phyloP scores from a whole-genome alignment of 208 protist species.

The Acanthamoeba lenticulata region DNA sequence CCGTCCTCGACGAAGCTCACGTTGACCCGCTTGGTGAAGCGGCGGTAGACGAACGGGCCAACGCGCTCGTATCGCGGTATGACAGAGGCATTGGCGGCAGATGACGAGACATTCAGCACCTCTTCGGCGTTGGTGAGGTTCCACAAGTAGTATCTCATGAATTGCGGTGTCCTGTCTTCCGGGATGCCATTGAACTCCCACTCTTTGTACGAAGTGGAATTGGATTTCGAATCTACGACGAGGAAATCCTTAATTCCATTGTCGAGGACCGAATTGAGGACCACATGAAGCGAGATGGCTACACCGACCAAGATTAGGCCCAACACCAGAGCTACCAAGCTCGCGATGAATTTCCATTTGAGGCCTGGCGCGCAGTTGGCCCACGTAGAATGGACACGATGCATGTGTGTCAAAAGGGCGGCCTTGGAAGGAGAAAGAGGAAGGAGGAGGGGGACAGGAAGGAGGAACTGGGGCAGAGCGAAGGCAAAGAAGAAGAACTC shows the following conservation, averaged over 20 bases:
- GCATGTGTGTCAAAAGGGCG: not conserved
- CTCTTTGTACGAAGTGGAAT: not conserved
- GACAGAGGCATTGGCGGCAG: not conserved
- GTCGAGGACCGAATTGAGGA: not conserved
- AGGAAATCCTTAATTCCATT: not conserved
- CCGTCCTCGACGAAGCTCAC: slow-evolving; percentile 38
- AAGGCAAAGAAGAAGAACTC: too few relatives aligned
- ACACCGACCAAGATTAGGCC: not conserved
- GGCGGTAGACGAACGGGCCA: slow-evolving; percentile 29
- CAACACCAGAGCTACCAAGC: not conserved
- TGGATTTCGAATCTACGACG: not conserved
- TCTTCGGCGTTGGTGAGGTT: slow-evolving; percentile 64
- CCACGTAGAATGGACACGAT: not conserved
- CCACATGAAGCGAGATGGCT: not conserved
- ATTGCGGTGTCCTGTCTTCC: not conserved
- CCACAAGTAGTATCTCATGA: slow-evolving; percentile 30
- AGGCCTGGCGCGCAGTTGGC: slow-evolving; percentile 42
- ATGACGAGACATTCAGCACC: not conserved
- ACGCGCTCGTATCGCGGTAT: slow-evolving; percentile 3
- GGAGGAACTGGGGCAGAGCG: too few relatives aligned
- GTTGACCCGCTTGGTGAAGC: slow-evolving; percentile 6
- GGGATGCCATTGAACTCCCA: slow-evolving; percentile 18
- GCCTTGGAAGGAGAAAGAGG: too few relatives aligned
- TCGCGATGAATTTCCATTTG: slow-evolving; percentile 32
- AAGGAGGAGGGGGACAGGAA: too few relatives aligned